Conservation (phyloP, 768 basidiomycete genomes). For the Trametes villosa region DNA sequence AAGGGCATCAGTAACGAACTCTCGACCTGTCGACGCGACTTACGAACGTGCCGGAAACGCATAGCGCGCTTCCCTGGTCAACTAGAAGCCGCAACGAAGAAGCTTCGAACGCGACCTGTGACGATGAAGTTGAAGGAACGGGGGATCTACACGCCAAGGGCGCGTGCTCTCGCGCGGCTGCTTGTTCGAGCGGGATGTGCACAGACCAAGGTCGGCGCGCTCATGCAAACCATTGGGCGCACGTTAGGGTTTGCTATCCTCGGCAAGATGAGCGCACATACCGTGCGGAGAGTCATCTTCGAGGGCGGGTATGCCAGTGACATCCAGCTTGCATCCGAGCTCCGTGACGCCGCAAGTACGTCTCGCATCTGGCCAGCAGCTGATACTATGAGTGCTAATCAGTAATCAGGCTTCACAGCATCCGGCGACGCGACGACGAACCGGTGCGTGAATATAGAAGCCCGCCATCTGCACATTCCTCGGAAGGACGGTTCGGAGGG, state of each 20-base stretch:
- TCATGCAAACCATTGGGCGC: not conserved
- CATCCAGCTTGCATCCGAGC: slow-evolving; percentile 27
- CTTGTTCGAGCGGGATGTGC: not conserved
- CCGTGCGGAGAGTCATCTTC: slow-evolving; percentile 19
- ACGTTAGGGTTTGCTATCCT: not conserved
- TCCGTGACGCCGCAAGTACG: slow-evolving; percentile 16
- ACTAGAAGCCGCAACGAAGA: too few relatives aligned
- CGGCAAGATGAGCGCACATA: slow-evolving; percentile 21
- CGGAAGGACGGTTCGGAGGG: too few relatives aligned
- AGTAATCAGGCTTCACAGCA: not conserved
- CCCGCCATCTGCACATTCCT: not conserved
- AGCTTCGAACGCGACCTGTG: too few relatives aligned
- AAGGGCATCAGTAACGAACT: too few relatives aligned
- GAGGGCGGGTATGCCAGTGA: slow-evolving; percentile 30
- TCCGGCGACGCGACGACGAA: slow-evolving; percentile 6
- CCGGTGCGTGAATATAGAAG: not conserved
- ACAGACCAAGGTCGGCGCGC: not conserved
- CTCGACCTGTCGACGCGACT: too few relatives aligned
- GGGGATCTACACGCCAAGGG: too few relatives aligned
- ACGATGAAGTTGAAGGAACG: too few relatives aligned
- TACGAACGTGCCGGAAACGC: too few relatives aligned
- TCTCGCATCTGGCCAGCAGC: not conserved
- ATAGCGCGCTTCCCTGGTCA: too few relatives aligned
- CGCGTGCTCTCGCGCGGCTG: not conserved
- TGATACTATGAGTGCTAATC: not conserved